A percentile compares a stretch with the other conserved stretches of the same genome.
Evolutionary conservation across 768 basidiomycete genomes (phyloP).

Genomic region (Chiua virens): DNA sequence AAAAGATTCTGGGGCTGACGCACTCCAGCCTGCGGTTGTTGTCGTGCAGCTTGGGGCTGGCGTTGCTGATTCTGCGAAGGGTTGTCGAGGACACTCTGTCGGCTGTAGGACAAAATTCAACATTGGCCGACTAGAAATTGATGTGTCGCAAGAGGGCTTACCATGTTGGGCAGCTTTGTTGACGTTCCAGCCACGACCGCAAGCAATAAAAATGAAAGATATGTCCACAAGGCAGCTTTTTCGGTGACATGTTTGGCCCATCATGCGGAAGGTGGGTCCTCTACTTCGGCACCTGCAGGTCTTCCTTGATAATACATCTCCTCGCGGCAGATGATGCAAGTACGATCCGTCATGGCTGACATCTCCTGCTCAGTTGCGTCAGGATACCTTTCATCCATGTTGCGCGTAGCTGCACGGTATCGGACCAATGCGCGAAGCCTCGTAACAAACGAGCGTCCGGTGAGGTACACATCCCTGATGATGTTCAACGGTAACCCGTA

Average conservation of each 20-base stretch:
- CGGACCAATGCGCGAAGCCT: slow-evolving; percentile 86
- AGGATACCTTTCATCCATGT: slow-evolving; percentile 96
- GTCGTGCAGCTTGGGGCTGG: slow-evolving; percentile 24
- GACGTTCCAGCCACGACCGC: slow-evolving; percentile 95
- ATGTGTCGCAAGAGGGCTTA: slow-evolving; percentile 37
- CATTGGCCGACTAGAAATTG: slow-evolving; percentile 2
- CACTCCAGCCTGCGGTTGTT: slow-evolving; percentile 29
- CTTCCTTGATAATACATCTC: slow-evolving; percentile 67
- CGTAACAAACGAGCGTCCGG: slow-evolving; percentile 87
- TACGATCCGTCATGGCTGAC: slow-evolving; percentile 76
- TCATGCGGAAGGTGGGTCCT: slow-evolving; percentile 38
- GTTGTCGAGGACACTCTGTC: slow-evolving; percentile 72
- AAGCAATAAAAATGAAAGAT: slow-evolving; percentile 98
- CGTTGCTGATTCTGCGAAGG: slow-evolving; percentile 34
- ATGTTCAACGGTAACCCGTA: slow-evolving; percentile 97
- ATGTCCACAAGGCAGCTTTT: slow-evolving; percentile 95
- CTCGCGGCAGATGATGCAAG: slow-evolving; percentile 98
- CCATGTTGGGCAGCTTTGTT: slow-evolving; percentile 99
- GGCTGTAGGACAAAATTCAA: slow-evolving; percentile 42
- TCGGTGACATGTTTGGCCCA: slow-evolving; percentile 93
- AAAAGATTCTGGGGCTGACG: slow-evolving; percentile 33
- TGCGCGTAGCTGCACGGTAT: slow-evolving; percentile 90
- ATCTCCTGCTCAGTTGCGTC: slow-evolving; percentile 89
- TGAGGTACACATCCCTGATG: slow-evolving; percentile 94
- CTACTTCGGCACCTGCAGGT: slow-evolving; percentile 23